Evolutionary conservation across 441 rosid species (phyloP), one percentile per base, ranked within the genome.

Genomic region (Gossypium lobatum): DNA sequence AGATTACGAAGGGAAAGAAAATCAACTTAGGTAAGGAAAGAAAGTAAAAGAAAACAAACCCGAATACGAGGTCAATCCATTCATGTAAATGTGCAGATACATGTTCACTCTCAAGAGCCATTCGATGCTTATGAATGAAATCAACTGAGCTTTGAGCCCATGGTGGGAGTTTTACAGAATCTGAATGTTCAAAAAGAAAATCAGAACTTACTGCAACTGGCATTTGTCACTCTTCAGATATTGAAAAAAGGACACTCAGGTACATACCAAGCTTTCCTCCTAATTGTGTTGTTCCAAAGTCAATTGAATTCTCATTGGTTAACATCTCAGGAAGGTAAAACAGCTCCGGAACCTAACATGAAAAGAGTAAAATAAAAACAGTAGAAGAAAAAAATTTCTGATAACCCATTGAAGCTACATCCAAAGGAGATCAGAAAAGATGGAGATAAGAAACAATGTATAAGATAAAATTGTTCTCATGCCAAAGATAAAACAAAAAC

Each of bases 51-150:
- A 57, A 75, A 75, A 79, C 85, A 67, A 75, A 93, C 99, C 99
- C 99, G 81, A 92, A 96, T 77, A 96, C 83, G 77, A 96, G 99
- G 84, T 96, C 97, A 68, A 96, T 91, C 99, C 99, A 96, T 76
- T 94, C 96, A 84, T 96, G 96, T 87, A 96, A 83, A 88, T 91
- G 95, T 73, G 89, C 89, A 71, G 99, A 96, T 26, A 89, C 98
- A 86, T 96, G 86, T 73, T 96, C 98, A 60, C 99, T 94, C 84
- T 96, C 99, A 67, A 96, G 95, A 79, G 98, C 98, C 90, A 77
- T 87, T 79, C 86, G 89, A 80, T 96, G 98, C 83, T 96, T 91
- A 83, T 90, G 96, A 78, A 96, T 89, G 86, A 96, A 96, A 90
- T 96, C 99, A 75, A 88, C 85, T 4, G 96, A 91, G 79, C 76